Conservation (phyloP, 306 rosid genomes). For the Amphicarpaea edgeworthii region DNA sequence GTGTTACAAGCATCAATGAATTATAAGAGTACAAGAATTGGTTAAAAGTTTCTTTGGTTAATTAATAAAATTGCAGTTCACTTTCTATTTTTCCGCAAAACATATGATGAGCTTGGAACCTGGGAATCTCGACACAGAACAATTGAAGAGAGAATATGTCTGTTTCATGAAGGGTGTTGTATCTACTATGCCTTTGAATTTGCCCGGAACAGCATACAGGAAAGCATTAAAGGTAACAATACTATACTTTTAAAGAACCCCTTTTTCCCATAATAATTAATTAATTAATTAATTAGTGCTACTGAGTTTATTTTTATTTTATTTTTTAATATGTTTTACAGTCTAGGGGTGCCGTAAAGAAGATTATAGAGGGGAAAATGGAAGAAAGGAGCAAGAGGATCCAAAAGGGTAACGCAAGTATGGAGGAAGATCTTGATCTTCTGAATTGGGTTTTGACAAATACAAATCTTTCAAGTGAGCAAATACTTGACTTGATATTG, state of each 20-base stretch:
- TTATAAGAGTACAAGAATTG: too few relatives aligned
- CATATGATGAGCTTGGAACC: slow-evolving; percentile 96
- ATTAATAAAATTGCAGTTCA: slow-evolving; percentile 64
- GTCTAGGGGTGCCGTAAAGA: slow-evolving; percentile 65
- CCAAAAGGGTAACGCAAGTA: slow-evolving; percentile 30
- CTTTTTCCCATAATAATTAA: background rate
- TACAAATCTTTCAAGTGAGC: slow-evolving; percentile 85
- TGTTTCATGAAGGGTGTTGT: slow-evolving; percentile 94
- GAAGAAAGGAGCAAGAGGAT: slow-evolving; percentile 40
- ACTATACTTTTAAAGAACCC: background rate
- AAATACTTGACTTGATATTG: slow-evolving; percentile 87
- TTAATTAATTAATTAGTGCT: background rate
- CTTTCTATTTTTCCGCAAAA: slow-evolving; percentile 88
- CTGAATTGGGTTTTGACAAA: slow-evolving; percentile 87
- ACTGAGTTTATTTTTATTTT: background rate
- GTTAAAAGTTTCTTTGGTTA: background rate
- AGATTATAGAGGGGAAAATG: slow-evolving; percentile 50
- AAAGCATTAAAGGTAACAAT: slow-evolving; percentile 74
- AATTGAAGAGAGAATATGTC: slow-evolving; percentile 76
- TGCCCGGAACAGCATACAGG: slow-evolving; percentile 88
- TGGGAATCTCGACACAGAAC: slow-evolving; percentile 78
- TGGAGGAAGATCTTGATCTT: slow-evolving; percentile 78
- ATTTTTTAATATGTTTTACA: background rate
- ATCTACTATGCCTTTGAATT: slow-evolving; percentile 75
- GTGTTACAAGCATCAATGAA: too few relatives aligned